Conservation (phyloP, 2,329 filamentous ascomycete species). For the Sordariomycetes sp. region DNA sequence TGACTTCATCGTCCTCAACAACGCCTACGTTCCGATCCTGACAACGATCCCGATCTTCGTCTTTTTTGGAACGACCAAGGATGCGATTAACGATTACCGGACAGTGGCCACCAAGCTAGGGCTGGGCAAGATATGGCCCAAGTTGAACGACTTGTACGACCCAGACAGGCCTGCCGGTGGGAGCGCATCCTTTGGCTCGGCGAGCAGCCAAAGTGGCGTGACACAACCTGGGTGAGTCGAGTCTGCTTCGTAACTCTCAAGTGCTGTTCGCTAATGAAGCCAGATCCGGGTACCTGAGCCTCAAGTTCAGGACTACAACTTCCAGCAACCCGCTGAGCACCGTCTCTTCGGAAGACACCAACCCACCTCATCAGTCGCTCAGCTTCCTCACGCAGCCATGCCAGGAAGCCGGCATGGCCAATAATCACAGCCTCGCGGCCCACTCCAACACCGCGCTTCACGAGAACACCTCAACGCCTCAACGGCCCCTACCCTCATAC, state of each 20-base stretch:
- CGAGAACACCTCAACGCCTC: not conserved
- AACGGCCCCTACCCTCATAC: slow-evolving; percentile 3
- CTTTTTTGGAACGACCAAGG: slow-evolving; percentile 47
- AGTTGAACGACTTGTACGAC: slow-evolving; percentile 27
- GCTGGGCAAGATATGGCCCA: slow-evolving; percentile 32
- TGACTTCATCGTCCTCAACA: slow-evolving; percentile 29
- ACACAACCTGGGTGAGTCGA: slow-evolving; percentile 5
- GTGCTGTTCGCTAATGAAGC: slow-evolving; percentile 2
- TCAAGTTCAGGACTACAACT: slow-evolving; percentile 11
- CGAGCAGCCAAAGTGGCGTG: not conserved
- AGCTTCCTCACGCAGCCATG: slow-evolving; percentile 4
- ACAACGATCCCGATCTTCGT: slow-evolving; percentile 37
- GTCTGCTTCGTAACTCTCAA: not conserved
- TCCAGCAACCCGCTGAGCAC: slow-evolving; percentile 10
- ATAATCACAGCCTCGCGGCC: too few relatives aligned
- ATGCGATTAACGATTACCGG: slow-evolving; percentile 42
- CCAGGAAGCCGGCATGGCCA: slow-evolving; percentile 3
- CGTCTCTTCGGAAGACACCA: slow-evolving; percentile 7
- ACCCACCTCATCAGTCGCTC: slow-evolving; percentile 3
- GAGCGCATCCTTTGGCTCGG: slow-evolving; percentile 1
- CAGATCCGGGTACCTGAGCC: too few relatives aligned
- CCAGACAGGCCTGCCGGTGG: slow-evolving; percentile 15
- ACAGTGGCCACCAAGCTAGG: slow-evolving; percentile 26
- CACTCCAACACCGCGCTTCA: slow-evolving; percentile 1
- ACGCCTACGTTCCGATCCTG: slow-evolving; percentile 38